Evolutionary conservation across 2,329 filamentous ascomycete species (phyloP).

Genomic region (Epicoccum sorghinum): DNA sequence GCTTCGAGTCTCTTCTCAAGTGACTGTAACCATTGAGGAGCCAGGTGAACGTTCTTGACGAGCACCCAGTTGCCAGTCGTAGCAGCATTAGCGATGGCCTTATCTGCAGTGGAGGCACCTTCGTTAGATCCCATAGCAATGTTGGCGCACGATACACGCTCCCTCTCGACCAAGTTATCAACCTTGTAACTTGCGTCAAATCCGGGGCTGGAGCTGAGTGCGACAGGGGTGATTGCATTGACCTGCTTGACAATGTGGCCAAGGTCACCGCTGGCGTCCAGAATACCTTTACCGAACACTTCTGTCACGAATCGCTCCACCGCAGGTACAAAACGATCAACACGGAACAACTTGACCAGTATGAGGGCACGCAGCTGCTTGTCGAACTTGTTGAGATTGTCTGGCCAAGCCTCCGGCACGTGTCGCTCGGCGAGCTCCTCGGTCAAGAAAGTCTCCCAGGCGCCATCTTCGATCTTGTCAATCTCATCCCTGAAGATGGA

Average conservation of each 20-base stretch:
- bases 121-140: constrained; percentile 99
- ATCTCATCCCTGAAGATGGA: constrained; percentile 75
- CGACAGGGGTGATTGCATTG: constrained; percentile 81
- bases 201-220: constrained; percentile 90
- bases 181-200: constrained; percentile 99
- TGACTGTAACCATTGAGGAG: constrained; percentile 94
- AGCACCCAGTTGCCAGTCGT: constrained; percentile 94
- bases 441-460: constrained; percentile 82
- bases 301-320: constrained; percentile 88
- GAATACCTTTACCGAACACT: constrained; percentile 82
- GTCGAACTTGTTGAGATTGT: constrained; percentile 69
- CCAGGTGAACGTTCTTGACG: constrained; percentile 98
- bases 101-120: constrained; percentile 88
- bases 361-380: constrained; percentile 82
- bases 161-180: constrained; percentile 87
- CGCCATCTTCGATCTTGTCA: constrained; percentile 63
- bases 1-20: constrained; percentile 96
- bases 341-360: constrained; percentile 90
- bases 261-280: constrained; percentile 85
- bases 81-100: constrained; percentile 90
- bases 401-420: constrained; percentile 78
- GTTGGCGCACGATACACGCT: constrained; percentile 83
- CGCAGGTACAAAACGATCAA: constrained; percentile 91
- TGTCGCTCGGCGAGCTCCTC: constrained; percentile 87
- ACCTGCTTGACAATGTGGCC: constrained; percentile 85